Evolutionary conservation across 495 filamentous ascomycete species (phyloP).

Genomic region (Penicillium daleae): DNA sequence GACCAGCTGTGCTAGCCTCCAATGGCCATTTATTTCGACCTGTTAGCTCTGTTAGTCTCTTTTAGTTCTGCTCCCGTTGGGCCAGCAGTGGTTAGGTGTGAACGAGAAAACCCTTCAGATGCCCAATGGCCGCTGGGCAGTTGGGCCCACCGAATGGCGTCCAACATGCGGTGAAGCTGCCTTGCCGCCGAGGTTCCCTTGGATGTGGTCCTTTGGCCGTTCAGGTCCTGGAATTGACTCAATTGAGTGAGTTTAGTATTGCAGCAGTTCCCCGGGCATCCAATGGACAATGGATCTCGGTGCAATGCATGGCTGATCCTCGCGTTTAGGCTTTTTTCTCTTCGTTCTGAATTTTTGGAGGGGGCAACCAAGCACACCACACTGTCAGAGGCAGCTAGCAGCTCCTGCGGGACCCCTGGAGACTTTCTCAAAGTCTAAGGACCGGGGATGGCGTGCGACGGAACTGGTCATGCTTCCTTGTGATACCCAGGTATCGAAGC

Average conservation of each 20-base stretch:
- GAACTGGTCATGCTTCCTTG: background rate
- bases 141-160: slow-evolving; percentile 16
- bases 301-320: slow-evolving; percentile 9
- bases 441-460: background rate
- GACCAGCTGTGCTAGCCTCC: slow-evolving; percentile 27
- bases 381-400: background rate
- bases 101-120: slow-evolving; percentile 4
- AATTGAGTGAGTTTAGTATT: background rate
- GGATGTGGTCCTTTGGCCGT: background rate
- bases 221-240: background rate
- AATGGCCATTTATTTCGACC: slow-evolving; percentile 7
- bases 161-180: slow-evolving; percentile 34
- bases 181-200: slow-evolving; percentile 16
- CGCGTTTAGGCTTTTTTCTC: slow-evolving; percentile 3
- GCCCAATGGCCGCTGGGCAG: slow-evolving; percentile 19
- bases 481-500: background rate
- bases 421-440: background rate
- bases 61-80: slow-evolving; percentile 2
- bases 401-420: background rate
- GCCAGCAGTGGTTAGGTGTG: slow-evolving; percentile 5
- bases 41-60: slow-evolving; percentile 11
- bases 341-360: background rate
- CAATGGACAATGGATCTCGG: slow-evolving; percentile 2
- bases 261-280: background rate
- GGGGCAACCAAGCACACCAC: background rate